Conservation (phyloP, 805 yeast species). For the Dipodascus geniculatus region DNA sequence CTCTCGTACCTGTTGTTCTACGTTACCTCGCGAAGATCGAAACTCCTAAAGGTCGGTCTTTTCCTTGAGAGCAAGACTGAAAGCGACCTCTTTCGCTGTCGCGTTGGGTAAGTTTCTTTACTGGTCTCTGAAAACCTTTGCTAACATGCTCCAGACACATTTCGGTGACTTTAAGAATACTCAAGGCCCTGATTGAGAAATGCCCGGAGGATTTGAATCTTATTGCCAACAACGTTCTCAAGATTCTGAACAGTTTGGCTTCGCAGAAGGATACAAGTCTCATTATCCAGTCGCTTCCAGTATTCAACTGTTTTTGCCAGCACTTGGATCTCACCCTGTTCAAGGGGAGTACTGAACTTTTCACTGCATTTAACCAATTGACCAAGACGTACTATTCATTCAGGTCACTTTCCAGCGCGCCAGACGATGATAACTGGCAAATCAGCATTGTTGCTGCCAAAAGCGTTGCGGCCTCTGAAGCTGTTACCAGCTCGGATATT, state of each 20-base stretch:
- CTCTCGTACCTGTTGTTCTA: conserved; percentile 78
- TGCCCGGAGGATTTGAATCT: conserved; percentile 79
- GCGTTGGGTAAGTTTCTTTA: conserved; percentile 23
- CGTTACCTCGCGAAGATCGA: conserved; percentile 80
- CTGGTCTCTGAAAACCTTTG: not conserved
- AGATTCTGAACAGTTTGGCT: conserved; percentile 43
- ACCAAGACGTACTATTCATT: conserved; percentile 7
- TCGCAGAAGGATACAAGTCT: conserved; percentile 49
- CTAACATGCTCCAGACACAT: conserved; percentile 44
- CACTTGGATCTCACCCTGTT: conserved; percentile 51
- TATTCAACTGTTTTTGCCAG: conserved; percentile 30
- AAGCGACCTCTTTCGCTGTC: conserved; percentile 45
- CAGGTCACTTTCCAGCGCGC: conserved; percentile 3
- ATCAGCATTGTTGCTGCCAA: conserved; percentile 33
- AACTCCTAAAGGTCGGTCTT: conserved; percentile 73
- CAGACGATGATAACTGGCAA: conserved; percentile 10
- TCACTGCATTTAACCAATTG: conserved; percentile 33
- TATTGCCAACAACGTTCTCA: conserved; percentile 60
- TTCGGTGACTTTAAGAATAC: conserved; percentile 68
- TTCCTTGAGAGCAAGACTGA: conserved; percentile 53
- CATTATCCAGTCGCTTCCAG: conserved; percentile 29
- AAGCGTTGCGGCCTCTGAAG: conserved; percentile 26
- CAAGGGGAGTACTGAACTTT: conserved; percentile 51
- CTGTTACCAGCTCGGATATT: conserved; percentile 8
- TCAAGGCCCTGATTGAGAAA: conserved; percentile 55